Percentiles rank a stretch among this genome's conserved stretches.
phyloP scores from a whole-genome alignment of 768 basidiomycete genomes.

The Auricularia sp. region DNA sequence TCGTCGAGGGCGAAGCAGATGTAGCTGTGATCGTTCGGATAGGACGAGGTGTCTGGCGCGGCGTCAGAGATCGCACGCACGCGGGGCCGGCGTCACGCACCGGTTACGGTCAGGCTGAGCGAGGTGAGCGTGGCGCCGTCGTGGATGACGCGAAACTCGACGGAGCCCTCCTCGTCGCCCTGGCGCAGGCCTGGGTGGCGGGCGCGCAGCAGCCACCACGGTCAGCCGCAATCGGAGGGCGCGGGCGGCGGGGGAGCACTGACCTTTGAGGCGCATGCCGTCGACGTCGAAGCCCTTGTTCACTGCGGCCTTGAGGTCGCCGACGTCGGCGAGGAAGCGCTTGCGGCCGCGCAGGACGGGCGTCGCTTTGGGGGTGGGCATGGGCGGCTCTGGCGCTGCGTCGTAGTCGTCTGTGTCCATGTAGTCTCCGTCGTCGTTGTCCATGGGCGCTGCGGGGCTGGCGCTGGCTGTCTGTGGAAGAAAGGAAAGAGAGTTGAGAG shows the following conservation, averaged over 20 bases:
- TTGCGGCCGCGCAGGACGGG: conserved; percentile 40
- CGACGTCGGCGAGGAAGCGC: conserved; percentile 48
- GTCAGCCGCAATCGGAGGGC: not conserved
- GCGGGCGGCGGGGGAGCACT: not conserved
- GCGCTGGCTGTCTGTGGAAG: no score
- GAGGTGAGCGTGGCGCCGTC: conserved; percentile 26
- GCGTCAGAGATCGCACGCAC: not conserved
- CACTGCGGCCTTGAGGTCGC: conserved; percentile 28
- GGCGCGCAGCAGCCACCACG: not conserved
- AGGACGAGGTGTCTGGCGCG: conserved; percentile 51
- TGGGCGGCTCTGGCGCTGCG: not conserved
- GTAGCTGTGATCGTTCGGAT: conserved; percentile 47
- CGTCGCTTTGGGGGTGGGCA: conserved; percentile 3
- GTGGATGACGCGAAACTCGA: conserved; percentile 35
- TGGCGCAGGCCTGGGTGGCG: conserved; percentile 32
- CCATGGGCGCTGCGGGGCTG: not conserved
- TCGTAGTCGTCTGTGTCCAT: not conserved
- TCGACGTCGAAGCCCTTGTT: not conserved
- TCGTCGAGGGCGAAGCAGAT: conserved; percentile 47
- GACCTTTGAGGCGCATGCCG: not conserved
- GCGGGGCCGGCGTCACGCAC: conserved; percentile 19
- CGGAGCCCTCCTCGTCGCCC: conserved; percentile 57
- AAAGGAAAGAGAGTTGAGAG: no score
- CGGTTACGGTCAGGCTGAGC: conserved; percentile 40
- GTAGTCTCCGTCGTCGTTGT: not conserved